Evolutionary conservation across 1,284 basidiomycete species (phyloP), one percentile per base, ranked within the genome.

Genomic region (Melampsora larici-populina): DNA sequence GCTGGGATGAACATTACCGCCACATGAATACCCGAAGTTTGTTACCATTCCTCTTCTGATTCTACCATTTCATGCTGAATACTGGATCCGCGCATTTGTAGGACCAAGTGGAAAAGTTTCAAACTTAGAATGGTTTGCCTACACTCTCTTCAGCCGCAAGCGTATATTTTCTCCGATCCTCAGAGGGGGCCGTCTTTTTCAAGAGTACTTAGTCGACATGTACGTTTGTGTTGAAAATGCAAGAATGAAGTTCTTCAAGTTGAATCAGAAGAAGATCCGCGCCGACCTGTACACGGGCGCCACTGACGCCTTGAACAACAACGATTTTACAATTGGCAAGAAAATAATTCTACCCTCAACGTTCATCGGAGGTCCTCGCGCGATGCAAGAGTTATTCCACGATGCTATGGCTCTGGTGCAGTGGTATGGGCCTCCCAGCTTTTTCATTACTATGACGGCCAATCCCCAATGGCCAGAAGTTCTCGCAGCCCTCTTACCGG

Each of bases 371-470:
- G 36, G 36, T 9, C 36, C 36, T 4, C 3, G 36, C 3, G 36
- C 36, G 4, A 36, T 36, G 36, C 51, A 15, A 58, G 26, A 64
- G 31, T n/a, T 33, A 2, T 24, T 83, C 55, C 80, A 84, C 0
- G 85, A 86, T 80, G 82, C 83, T 0, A 80, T 86, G 4, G 83
- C 83, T 1, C 81, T 86, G 78, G 85, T 84, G 0, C 79, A 81
- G 4, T 67, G 77, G 0, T 79, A 70, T 48, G 84, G 84, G 6
- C 78, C 74, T 13, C 85, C 85, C 0, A 84, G 83, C 6, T 84
- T 85, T 67, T 86, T 86, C 79, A 79, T 85, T 71, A 86, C 84
- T 0, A 82, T 85, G 81, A 85, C 84, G 0, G 85, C 84, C 80
- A 86, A 86, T 78, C 81, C 84, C 0, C 80, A 83, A 26, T 5